Evolutionary conservation across 331 rosid genomes (phyloP).

Genomic region (Malus hybrid): DNA sequence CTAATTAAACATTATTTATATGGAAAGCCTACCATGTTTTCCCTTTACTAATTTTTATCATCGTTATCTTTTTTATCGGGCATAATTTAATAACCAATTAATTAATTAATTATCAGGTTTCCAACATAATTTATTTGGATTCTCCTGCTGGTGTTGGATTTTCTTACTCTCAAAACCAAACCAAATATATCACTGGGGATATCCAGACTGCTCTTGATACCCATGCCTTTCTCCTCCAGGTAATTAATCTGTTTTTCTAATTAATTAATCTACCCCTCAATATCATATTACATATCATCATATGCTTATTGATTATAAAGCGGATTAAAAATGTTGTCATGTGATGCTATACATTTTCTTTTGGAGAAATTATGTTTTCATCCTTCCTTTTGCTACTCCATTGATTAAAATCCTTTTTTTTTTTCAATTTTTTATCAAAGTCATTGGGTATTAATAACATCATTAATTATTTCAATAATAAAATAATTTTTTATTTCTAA

Average conservation of each 20-base stretch:
- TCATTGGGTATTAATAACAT: too few relatives aligned
- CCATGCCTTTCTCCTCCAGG: conserved; percentile 38
- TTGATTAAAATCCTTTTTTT: too few relatives aligned
- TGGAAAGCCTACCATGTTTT: not conserved
- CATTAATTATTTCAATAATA: too few relatives aligned
- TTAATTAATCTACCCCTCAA: too few relatives aligned
- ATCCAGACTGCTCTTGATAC: conserved; percentile 39
- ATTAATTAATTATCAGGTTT: conserved; percentile 24
- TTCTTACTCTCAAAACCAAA: conserved; percentile 27
- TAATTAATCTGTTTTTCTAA: not conserved
- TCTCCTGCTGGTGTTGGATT: conserved; percentile 52
- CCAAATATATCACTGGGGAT: conserved; percentile 36
- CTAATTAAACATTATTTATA: not conserved
- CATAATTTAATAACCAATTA: not conserved
- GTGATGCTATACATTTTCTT: too few relatives aligned
- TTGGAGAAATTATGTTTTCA: too few relatives aligned
- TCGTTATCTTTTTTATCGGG: not conserved
- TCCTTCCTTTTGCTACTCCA: too few relatives aligned
- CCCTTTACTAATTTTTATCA: not conserved
- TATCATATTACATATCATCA: too few relatives aligned
- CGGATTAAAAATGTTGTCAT: too few relatives aligned
- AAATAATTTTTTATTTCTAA: too few relatives aligned
- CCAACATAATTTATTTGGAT: conserved; percentile 45
- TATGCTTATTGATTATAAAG: too few relatives aligned
- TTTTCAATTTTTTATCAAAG: too few relatives aligned